phyloP scores from a whole-genome alignment of 148 eudicot genomes.

The Amaranthus palmeri region DNA sequence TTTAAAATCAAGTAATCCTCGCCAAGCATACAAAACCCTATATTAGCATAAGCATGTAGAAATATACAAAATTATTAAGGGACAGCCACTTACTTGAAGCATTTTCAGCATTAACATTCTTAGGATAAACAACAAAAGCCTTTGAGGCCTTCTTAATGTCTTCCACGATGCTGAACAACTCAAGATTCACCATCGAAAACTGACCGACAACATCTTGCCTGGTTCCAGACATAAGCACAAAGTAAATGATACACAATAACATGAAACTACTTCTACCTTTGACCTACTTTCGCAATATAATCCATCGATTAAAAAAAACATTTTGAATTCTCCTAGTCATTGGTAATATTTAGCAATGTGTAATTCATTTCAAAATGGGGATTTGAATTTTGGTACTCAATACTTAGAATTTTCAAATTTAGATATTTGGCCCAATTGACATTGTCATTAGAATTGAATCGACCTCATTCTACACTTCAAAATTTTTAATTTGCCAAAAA shows the following conservation, averaged over 20 bases:
- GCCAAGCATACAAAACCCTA: too few species aligned
- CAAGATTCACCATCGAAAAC: slow-evolving; percentile 97
- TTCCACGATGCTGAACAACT: slow-evolving; percentile 82
- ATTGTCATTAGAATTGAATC: too few species aligned
- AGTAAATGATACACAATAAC: background rate
- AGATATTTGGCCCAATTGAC: too few species aligned
- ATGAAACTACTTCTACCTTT: background rate
- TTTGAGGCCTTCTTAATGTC: slow-evolving; percentile 94
- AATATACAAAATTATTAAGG: slow-evolving; percentile 1
- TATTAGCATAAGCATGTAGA: background rate
- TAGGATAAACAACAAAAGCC: slow-evolving; percentile 93
- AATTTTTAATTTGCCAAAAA: too few species aligned
- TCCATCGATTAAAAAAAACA: background rate
- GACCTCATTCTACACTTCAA: too few species aligned
- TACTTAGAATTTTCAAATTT: too few species aligned
- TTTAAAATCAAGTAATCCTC: background rate
- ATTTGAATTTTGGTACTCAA: too few species aligned
- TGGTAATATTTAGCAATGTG: too few species aligned
- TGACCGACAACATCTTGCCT: slow-evolving; percentile 88
- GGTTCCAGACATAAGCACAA: slow-evolving; percentile 14
- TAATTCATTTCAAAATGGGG: too few species aligned
- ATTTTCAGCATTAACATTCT: slow-evolving; percentile 86
- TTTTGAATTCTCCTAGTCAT: background rate
- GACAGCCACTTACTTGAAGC: slow-evolving; percentile 54
- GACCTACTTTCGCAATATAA: background rate